Evolutionary conservation across 108 stramenopile species (phyloP), one percentile per base, ranked within the genome.

Genomic region (Stephanodiscus triporus): DNA sequence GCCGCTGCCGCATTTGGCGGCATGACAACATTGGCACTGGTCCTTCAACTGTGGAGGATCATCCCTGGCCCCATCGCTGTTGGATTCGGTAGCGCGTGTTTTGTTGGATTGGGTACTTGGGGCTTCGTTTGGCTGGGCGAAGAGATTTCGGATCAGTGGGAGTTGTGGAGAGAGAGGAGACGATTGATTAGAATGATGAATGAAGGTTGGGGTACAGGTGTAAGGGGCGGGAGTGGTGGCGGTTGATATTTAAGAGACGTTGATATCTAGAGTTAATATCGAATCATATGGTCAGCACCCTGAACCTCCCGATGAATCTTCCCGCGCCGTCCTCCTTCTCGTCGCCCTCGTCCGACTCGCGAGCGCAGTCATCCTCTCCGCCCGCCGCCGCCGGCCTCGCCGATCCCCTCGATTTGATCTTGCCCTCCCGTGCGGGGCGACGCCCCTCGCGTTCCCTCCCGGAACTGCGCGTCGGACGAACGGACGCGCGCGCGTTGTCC

Each of bases 391-490:
- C 48, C 73, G 23, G 14, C 30, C 40, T 63, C 57, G 66, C 76
- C 38, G 60, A 74, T 17, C 61, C 13, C 29, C 78, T 67, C 10
- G 32, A 40, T 50, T 80, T 49, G 22, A 70, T 57, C 51, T 86
- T 87, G 53, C 84, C 76, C 58, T 85, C 76, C 58, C 64, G 75
- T 1, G 70, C 77, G 6, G 66, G 45, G 58, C 91, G 90, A 40
- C 91, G 90, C 66, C 89, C 90, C 73, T 89, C 87, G 62, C 90
- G 89, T 32, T 80, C 71, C 36, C 60, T 30, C 7, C 88, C 88
- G 40, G 85, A 86, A 0, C 88, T 85, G 63, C 91, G 90, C n/a
- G n/a, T n/a, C 24, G 89, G 88, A 72, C 91, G 90, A 6, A 85
- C 67, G 4, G 23, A 0, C 20, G 3, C 22, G 2, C 23, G 23